Conservation (phyloP, 306 rosid species). For the Cercis canadensis region DNA sequence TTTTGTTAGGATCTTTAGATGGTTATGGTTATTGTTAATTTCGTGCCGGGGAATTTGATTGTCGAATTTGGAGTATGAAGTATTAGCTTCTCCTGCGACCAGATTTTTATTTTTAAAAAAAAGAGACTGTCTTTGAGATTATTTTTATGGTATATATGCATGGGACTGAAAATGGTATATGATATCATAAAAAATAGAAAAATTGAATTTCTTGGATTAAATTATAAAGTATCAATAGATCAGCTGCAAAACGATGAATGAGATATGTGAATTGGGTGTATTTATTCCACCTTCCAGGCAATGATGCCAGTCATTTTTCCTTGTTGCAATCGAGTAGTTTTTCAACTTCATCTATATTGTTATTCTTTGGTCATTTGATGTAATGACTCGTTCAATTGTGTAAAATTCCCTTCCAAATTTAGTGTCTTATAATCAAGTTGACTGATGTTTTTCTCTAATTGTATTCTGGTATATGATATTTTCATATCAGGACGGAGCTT, state of each 20-base stretch:
- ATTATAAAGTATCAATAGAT: neutral
- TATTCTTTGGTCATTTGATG: neutral
- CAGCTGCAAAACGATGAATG: neutral
- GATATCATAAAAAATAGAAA: neutral
- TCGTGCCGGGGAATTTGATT: neutral
- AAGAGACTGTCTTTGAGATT: too few relatives aligned
- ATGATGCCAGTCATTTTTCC: neutral
- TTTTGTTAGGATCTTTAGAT: neutral
- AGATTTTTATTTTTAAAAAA: too few relatives aligned
- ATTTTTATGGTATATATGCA: too few relatives aligned
- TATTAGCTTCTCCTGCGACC: too few relatives aligned
- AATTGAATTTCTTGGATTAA: neutral
- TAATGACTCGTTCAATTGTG: neutral
- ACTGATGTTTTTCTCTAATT: neutral
- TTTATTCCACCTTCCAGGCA: neutral
- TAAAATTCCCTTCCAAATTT: neutral
- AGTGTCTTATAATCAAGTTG: neutral
- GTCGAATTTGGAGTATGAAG: too few relatives aligned
- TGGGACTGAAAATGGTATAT: neutral
- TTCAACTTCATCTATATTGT: neutral
- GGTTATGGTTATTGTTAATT: neutral
- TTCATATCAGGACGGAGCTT: slow-evolving; percentile 70
- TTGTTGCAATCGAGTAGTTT: neutral
- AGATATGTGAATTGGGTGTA: neutral
- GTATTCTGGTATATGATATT: slow-evolving; percentile 21